Base-by-base conservation (phyloP, 1,284 basidiomycete species). In the Trametes pubescens region DNA sequence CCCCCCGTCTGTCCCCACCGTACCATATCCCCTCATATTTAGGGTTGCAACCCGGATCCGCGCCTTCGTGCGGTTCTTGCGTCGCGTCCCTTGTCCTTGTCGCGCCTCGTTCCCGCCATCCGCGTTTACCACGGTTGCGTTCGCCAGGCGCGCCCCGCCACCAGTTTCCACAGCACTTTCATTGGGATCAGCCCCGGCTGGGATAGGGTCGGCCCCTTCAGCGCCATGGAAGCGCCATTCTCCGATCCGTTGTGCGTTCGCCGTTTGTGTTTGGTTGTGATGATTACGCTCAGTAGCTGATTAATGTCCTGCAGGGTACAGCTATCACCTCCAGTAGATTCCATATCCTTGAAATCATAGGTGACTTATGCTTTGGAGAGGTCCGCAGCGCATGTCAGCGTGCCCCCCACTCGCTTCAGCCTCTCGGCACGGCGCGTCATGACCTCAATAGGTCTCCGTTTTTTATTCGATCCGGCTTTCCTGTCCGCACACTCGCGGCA, bases 381-480 rank as follows among this genome's bases (percentile, higher is more conserved):
- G 11, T 1, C 22, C 0, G 4, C 34, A 32, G 2, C 3, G n/a
- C 29, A 8, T 8, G 29, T 32, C 29, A 32, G 29, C 8, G 29
- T 3, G 4, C 4, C 29, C 8, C 3, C 29, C 29, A 32, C 29
- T 3, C 3, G 51, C 51, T 37, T 37, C 34, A 37, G 34, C 51
- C 21, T 52, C 51, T 37, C 34, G 34, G 32, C 51, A 35, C 51
- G 32, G 32, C 34, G 35, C 51, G 51, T 37, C 51, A n/a, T 37
- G 51, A n/a, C 51, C 51, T 52, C 4, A 52, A 52, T 52, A 52
- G 51, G 51, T n/a, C 51, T n/a, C 51, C 51, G 51, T 37, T 52
- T 37, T 21, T 52, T 37, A 8, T 11, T 10, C 0, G 18, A 8
- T 1, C 34, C 6, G 10, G 51, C 51, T 52, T 52, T 52, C 51